Percentiles rank a stretch among this genome's conserved stretches.
Conservation (phyloP, 2,329 filamentous ascomycete genomes). For the Chaetomium globosum region DNA sequence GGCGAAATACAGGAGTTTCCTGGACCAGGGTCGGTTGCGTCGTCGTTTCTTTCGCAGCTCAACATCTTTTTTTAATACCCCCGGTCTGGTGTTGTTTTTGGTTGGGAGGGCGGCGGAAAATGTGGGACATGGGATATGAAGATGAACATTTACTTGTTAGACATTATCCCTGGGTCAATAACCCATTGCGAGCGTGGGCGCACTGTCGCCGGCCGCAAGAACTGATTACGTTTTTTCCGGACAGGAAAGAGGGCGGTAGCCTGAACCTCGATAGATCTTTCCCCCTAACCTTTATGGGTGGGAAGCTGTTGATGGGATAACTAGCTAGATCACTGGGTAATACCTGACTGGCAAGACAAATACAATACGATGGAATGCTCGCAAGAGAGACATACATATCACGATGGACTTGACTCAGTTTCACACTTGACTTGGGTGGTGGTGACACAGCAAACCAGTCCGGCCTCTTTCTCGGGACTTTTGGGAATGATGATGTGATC, state of each 20-base stretch:
- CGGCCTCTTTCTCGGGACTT: not conserved
- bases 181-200: conserved; percentile 26
- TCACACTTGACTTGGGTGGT: too few relatives aligned
- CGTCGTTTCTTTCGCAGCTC: conserved; percentile 4
- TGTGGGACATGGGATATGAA: conserved; percentile 30
- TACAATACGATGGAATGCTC: conserved; percentile 1
- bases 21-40: not conserved
- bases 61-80: conserved; percentile 19
- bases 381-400: not conserved
- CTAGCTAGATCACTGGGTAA: not conserved
- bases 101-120: conserved; percentile 16
- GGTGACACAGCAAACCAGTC: too few relatives aligned
- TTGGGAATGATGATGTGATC: not conserved
- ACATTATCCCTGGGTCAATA: conserved; percentile 38
- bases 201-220: conserved; percentile 9
- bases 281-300: not conserved
- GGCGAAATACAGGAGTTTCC: conserved; percentile 17
- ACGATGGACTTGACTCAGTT: not conserved
- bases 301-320: not conserved
- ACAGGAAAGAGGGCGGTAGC: not conserved
- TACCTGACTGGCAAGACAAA: not conserved
- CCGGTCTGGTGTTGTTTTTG: conserved; percentile 1
- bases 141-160: conserved; percentile 27
- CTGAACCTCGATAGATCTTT: not conserved
- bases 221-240: conserved; percentile 10